Conservation (phyloP, 805 yeast species). For the Metschnikowia santaceciliae region DNA sequence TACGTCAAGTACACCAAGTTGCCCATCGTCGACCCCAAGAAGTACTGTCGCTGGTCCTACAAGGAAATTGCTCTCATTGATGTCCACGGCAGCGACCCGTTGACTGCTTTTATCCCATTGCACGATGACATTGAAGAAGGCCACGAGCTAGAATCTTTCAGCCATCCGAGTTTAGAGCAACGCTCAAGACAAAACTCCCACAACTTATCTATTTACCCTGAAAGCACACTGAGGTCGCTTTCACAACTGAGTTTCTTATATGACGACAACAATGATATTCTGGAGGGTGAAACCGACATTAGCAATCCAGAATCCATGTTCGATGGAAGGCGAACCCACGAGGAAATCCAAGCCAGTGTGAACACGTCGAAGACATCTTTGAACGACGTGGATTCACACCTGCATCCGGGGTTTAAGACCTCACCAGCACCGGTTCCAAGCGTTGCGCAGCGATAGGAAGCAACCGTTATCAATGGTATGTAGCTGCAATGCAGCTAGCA, state of each 20-base stretch:
- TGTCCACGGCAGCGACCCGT: constrained; percentile 30
- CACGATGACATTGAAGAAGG: constrained; percentile 10
- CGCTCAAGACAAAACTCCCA: constrained; percentile 1
- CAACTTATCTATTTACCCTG: not conserved
- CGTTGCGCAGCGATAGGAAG: not conserved
- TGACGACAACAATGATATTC: constrained; percentile 3
- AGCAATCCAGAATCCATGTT: constrained; percentile 40
- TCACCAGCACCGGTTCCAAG: not conserved
- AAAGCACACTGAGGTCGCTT: constrained; percentile 1
- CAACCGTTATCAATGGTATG: too few species aligned
- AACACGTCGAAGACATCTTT: constrained; percentile 34
- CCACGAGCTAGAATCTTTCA: constrained; percentile 6
- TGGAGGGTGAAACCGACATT: constrained; percentile 29
- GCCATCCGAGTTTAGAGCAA: constrained; percentile 11
- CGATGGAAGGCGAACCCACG: constrained; percentile 24
- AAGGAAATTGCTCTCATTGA: constrained; percentile 28
- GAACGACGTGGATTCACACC: constrained; percentile 22
- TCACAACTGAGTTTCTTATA: constrained; percentile 6
- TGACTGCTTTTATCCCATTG: constrained; percentile 18
- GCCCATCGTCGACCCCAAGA: constrained; percentile 52
- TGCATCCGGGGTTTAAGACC: not conserved
- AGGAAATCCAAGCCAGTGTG: constrained; percentile 24
- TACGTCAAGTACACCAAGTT: constrained; percentile 63
- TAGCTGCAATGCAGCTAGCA: not conserved
- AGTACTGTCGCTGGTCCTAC: constrained; percentile 72